These are phyloP conservation scores for Salisapilia sapeloensis DNA, from an alignment of 352 stramenopile species.

Conservation along the genomic window DNA sequence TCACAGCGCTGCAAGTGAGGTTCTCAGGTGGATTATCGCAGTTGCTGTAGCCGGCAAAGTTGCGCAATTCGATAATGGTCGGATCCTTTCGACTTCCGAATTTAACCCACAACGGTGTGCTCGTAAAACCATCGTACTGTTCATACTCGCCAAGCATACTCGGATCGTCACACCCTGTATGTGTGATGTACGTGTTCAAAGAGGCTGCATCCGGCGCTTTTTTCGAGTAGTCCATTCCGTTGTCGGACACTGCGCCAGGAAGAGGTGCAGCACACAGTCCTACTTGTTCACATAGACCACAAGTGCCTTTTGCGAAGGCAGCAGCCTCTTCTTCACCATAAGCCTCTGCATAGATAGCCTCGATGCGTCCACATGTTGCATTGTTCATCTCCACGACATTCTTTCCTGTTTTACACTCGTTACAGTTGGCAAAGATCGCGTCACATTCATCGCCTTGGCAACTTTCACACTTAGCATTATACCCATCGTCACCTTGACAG, in stretches of 20 bases:
- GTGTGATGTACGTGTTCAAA: conserved; percentile 28
- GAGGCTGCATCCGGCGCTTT: conserved; percentile 10
- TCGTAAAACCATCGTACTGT: conserved; percentile 33
- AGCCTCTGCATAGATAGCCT: conserved; percentile 19
- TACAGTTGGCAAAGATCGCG: conserved; percentile 14
- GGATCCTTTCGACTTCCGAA: conserved; percentile 35
- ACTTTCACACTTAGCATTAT: conserved; percentile 23
- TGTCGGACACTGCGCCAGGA: conserved; percentile 30
- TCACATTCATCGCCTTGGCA: conserved; percentile 16
- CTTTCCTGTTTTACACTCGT: conserved; percentile 16
- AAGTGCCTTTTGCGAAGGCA: conserved; percentile 15
- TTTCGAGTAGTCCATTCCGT: conserved; percentile 35
- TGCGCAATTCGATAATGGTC: conserved; percentile 32
- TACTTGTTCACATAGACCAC: conserved; percentile 17
- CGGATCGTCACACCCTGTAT: conserved; percentile 48
- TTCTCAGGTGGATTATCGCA: conserved; percentile 25
- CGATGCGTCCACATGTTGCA: conserved; percentile 16
- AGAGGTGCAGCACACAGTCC: conserved; percentile 45
- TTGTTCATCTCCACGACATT: conserved; percentile 21
- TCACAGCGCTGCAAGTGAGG: conserved; percentile 32
- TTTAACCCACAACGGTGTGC: conserved; percentile 25
- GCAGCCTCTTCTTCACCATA: conserved; percentile 19
- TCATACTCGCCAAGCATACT: conserved; percentile 39
- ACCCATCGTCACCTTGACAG: conserved; percentile 13
- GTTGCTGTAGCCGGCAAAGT: conserved; percentile 34